Percentiles rank a stretch among this genome's conserved stretches.
Conservation (phyloP, 139 green algal genomes). For the Chlorella sp. region DNA sequence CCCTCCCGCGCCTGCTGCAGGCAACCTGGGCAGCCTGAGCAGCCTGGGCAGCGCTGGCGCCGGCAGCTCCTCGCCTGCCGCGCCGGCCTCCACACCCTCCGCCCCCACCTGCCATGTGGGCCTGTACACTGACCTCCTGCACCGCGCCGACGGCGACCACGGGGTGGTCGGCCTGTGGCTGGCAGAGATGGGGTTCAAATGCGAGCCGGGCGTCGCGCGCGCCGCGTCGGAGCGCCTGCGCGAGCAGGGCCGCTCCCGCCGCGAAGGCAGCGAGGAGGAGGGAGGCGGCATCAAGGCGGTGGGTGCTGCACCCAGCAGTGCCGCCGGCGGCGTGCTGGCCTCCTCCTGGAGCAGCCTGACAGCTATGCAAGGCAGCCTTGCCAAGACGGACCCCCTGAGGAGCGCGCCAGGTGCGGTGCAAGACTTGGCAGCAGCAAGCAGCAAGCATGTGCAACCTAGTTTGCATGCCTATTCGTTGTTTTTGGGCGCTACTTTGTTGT, state of each 20-base stretch:
- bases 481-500: not conserved
- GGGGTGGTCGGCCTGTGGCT: slow-evolving; percentile 47
- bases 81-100: not conserved
- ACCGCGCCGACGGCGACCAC: slow-evolving; percentile 45
- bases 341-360: not conserved
- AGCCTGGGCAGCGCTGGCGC: not conserved
- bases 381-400: not conserved
- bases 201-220: not conserved
- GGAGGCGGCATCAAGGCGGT: slow-evolving; percentile 24
- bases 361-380: not conserved
- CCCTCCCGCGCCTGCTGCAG: not conserved
- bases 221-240: not conserved
- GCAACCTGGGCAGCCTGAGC: not conserved
- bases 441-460: not conserved
- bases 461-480: not conserved
- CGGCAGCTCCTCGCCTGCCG: not conserved
- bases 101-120: not conserved
- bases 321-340: not conserved
- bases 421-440: not conserved
- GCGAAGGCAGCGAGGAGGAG: not conserved
- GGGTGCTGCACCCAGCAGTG: not conserved
- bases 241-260: not conserved
- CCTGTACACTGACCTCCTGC: slow-evolving; percentile 40
- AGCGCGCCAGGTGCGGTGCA: not conserved
- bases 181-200: slow-evolving; percentile 43